Base-by-base conservation (phyloP, 352 stramenopile species). In the Pythium aquatile region DNA sequence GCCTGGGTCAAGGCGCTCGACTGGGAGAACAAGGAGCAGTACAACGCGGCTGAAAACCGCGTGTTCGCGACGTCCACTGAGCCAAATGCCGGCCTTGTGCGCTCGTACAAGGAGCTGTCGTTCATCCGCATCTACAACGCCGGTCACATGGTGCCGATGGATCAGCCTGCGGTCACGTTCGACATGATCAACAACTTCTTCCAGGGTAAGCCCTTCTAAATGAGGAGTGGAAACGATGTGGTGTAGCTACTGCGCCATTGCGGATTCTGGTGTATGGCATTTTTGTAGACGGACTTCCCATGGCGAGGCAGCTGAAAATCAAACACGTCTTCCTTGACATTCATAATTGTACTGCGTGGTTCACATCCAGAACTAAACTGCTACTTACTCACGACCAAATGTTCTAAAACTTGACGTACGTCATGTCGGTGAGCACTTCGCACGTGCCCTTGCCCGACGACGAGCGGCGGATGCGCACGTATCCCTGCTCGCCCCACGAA, bases 401-500 rank as follows among this genome's bases (percentile, higher is more conserved):
- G 13, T 26, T 61, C 42, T 76, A 82, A n/a, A 83, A 53, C 68
- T 73, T 64, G n/a, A 75, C 69, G 52, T 78, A 76, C 5, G 67
- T 76, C 74, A 87, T 86, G 54, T 89, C 78, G 30, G 60, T 75
- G 65, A 79, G 68, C 71, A 87, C 80, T 71, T 53, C 66, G 55
- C 73, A 87, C 57, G 14, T 78, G 74, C 71, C 88, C 75, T 71
- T 80, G 73, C 65, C 79, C 57, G 49, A 63, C 14, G 72, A 78
- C 75, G 77, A 97, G 87, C 60, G 94, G 26, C 82, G 79, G 11
- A 99, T 73, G 32, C 87, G 88, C 44, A 99, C 94, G 80, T 97
- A 99, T 52, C 96, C 96, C 33, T 85, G 69, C 54, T 98, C 88
- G 68, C 97, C 97, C 96, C 96, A 99, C n/a, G 73, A 78, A 1